phyloP scores from a whole-genome alignment of 73 alveolate species.

The Paramecium pentaurelia region DNA sequence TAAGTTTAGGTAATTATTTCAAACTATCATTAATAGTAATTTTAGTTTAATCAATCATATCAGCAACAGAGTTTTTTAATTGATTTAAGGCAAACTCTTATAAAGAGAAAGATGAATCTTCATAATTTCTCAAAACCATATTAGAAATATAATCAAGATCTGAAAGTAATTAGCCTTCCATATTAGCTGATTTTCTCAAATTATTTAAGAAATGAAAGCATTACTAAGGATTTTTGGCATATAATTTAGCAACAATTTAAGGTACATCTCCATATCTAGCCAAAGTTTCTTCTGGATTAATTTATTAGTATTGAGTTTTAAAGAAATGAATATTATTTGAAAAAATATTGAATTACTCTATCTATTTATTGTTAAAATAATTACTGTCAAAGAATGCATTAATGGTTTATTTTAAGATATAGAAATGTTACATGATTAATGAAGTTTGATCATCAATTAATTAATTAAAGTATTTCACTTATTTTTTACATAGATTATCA shows the following conservation, averaged over 20 bases:
- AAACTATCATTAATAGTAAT: background rate
- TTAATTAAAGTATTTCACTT: conserved; percentile 23
- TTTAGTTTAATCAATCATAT: background rate
- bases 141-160: conserved; percentile 41
- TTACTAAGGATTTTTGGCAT: conserved; percentile 25
- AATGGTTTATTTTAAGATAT: background rate
- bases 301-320: conserved; percentile 20
- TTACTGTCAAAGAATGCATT: conserved; percentile 15
- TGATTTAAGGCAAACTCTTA: background rate
- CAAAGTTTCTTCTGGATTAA: conserved; percentile 55
- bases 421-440: conserved; percentile 33
- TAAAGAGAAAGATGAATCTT: background rate
- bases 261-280: conserved; percentile 41
- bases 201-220: conserved; percentile 44
- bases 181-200: conserved; percentile 47
- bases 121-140: conserved; percentile 11
- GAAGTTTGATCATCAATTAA: conserved; percentile 35
- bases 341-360: conserved; percentile 33
- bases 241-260: conserved; percentile 3
- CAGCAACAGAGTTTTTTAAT: background rate
- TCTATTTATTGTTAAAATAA: background rate
- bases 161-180: conserved; percentile 44
- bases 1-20: background rate
- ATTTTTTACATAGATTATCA: background rate
- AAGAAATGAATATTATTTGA: conserved; percentile 35